Percentiles rank a stretch among this genome's conserved stretches.
phyloP scores from a whole-genome alignment of 768 basidiomycete genomes.

The Peribolospora kevripleyi region DNA sequence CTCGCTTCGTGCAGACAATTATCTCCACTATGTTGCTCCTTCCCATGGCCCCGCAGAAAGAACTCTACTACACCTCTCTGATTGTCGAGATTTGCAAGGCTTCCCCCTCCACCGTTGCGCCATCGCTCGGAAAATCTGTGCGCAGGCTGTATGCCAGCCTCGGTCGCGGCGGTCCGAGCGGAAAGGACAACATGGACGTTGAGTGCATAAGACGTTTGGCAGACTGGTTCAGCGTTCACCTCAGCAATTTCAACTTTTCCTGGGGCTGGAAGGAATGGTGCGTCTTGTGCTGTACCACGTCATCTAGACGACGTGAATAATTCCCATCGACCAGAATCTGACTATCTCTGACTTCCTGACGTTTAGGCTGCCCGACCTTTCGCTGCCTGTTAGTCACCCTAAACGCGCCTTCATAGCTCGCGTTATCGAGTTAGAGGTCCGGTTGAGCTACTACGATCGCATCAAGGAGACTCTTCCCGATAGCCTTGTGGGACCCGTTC shows the following conservation, averaged over 20 bases:
- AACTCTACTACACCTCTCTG: conserved; percentile 63
- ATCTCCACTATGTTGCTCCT: conserved; percentile 50
- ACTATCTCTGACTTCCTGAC: background rate
- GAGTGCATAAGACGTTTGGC: conserved; percentile 58
- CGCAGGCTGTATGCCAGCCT: conserved; percentile 55
- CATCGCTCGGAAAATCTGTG: conserved; percentile 87
- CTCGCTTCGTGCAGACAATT: conserved; percentile 29
- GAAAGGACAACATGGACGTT: conserved; percentile 33
- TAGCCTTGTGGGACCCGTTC: conserved; percentile 48
- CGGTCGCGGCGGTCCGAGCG: conserved; percentile 32
- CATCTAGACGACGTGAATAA: background rate
- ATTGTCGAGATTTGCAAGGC: conserved; percentile 86
- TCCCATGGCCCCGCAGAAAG: conserved; percentile 49
- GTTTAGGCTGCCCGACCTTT: conserved; percentile 60
- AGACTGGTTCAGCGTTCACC: conserved; percentile 87
- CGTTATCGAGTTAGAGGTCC: conserved; percentile 66
- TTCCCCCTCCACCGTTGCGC: conserved; percentile 76
- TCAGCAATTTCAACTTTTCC: conserved; percentile 92
- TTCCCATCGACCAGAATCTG: background rate
- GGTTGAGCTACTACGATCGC: conserved; percentile 79
- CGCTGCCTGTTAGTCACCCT: conserved; percentile 50
- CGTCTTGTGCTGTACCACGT: conserved; percentile 12
- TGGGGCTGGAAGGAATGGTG: conserved; percentile 99
- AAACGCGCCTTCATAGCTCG: conserved; percentile 67
- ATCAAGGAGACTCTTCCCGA: conserved; percentile 70